phyloP scores from a whole-genome alignment of 257 asterid genomes.

The Rhazya stricta region DNA sequence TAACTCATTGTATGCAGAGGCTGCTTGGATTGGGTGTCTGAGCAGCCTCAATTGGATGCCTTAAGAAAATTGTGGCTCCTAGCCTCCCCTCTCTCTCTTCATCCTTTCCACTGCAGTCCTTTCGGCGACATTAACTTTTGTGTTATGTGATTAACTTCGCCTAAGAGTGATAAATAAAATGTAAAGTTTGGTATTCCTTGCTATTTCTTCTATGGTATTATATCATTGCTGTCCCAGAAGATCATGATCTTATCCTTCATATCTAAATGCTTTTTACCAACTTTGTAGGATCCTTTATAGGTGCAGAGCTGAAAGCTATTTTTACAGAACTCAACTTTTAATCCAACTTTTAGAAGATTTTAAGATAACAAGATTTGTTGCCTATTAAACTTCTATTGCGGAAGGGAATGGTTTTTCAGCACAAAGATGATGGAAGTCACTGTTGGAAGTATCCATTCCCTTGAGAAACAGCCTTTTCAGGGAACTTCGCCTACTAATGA shows the following conservation, averaged over 20 bases:
- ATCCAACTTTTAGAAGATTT: conserved; percentile 12
- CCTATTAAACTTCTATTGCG: conserved; percentile 7
- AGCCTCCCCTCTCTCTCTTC: not conserved
- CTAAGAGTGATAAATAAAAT: too few relatives aligned
- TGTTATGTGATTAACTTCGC: not conserved
- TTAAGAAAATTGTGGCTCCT: not conserved
- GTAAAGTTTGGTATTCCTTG: conserved; percentile 1
- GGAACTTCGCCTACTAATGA: conserved; percentile 32
- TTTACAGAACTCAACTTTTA: conserved; percentile 9
- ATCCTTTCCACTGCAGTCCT: not conserved
- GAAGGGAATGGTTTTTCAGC: conserved; percentile 51
- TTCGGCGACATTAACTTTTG: not conserved
- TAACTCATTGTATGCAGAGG: not conserved
- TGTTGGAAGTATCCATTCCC: conserved; percentile 35
- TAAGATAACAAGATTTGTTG: conserved; percentile 19
- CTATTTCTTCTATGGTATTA: not conserved
- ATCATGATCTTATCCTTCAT: not conserved
- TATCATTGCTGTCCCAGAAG: not conserved
- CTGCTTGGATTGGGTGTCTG: not conserved
- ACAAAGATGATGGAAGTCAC: conserved; percentile 42
- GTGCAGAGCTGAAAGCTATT: conserved; percentile 22
- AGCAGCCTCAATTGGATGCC: not conserved
- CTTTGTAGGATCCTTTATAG: conserved; percentile 5
- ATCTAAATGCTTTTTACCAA: conserved; percentile 4
- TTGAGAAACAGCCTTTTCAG: conserved; percentile 46